Base-by-base conservation (phyloP, 225 moss, liverwort and hornwort genomes). In the Bryum argenteum region DNA sequence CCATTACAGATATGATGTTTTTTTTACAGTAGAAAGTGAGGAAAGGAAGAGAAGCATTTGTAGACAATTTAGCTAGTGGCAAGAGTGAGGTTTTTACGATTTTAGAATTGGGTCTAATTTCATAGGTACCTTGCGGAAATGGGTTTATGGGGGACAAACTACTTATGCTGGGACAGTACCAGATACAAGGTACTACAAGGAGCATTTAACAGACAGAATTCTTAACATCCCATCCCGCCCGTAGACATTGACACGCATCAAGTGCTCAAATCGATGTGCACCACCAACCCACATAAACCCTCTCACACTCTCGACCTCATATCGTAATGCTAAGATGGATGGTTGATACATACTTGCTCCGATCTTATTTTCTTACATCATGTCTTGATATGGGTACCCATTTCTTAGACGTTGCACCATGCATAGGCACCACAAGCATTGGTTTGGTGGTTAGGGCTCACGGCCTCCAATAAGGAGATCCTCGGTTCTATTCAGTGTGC, bases 251-350 rank as follows among this genome's bases (percentile, higher is more conserved):
- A 33, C 33, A 33, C 33, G 33, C 33, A 33, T 33, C 6, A 47
- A 12, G 12, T 47, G 51, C 38, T 7, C 17, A 47, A 62, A 74
- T 38, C 47, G 75, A 71, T 55, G 48, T 71, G 43, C 61, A 55
- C 61, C 54, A 75, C 61, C 71, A 71, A 75, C 75, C 60, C 60
- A 26, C 45, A 23, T 24, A 71, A 24, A 54, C 9, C 3, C 8
- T 65, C 39, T 14, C 22, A 33, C 52, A 24, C 3, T 1, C 10
- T 6, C 17, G 2, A 23, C 33, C 33, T 24, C 26, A 11, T 70
- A 22, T 70, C 20, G 1, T 1, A 65, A 53, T 33, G 33, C 33
- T 33, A 50, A 21, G 26, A 48, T 56, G 69, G 39, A 51, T 0
- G 6, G 10, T 70, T 40, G n/a, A 21, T 21, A 0, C 1, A 6